These are phyloP conservation scores for Claviceps digitariae DNA, from an alignment of 2,329 filamentous ascomycete genomes.

Conservation along the genomic window DNA sequence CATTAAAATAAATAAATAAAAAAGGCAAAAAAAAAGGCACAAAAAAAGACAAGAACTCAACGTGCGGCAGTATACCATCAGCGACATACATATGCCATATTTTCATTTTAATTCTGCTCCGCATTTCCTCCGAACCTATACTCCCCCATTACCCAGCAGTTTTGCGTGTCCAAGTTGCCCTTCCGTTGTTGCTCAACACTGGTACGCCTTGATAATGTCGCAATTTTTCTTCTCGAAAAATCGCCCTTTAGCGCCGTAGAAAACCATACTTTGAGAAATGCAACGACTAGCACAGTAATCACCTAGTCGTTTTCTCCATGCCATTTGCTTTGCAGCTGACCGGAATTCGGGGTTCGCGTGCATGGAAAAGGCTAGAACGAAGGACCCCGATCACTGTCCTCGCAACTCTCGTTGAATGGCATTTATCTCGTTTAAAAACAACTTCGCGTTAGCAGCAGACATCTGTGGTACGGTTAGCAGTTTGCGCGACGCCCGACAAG, in stretches of 20 bases:
- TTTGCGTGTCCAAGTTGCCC: too few species aligned
- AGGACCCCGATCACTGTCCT: constrained; percentile 16
- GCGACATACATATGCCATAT: too few species aligned
- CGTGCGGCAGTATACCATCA: too few species aligned
- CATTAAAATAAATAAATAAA: too few species aligned
- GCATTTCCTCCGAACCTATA: not conserved
- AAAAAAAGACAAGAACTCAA: too few species aligned
- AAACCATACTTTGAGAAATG: not conserved
- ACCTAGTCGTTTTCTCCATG: not conserved
- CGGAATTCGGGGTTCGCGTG: not conserved
- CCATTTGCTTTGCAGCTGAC: not conserved
- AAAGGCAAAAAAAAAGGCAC: too few species aligned
- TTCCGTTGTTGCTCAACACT: too few species aligned
- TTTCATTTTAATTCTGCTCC: too few species aligned
- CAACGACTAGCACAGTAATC: not conserved
- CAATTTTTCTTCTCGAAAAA: too few species aligned
- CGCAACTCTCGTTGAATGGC: constrained; percentile 38
- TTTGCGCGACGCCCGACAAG: not conserved
- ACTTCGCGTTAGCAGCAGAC: constrained; percentile 38
- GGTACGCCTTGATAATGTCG: not conserved
- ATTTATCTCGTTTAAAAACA: constrained; percentile 35
- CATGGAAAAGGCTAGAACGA: not conserved
- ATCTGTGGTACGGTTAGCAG: constrained; percentile 25
- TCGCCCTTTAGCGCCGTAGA: too few species aligned
- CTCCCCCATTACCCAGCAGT: not conserved